Conservation (phyloP, 2,329 filamentous ascomycete genomes). For the Fusarium chaquense region DNA sequence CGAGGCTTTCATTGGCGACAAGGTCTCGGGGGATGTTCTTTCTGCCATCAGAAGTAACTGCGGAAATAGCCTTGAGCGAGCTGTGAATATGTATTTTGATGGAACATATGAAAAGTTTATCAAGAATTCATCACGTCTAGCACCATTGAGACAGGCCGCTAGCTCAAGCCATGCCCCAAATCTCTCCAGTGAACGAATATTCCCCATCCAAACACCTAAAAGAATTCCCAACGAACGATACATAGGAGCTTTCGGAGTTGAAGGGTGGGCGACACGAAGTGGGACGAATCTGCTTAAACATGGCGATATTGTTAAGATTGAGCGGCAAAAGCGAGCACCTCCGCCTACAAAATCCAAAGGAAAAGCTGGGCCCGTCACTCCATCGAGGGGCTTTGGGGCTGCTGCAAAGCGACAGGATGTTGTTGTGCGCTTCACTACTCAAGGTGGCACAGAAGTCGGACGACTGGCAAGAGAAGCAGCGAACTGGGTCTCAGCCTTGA, state of each 20-base stretch:
- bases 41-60: constrained; percentile 65
- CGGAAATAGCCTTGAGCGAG: constrained; percentile 69
- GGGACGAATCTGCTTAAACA: constrained; percentile 80
- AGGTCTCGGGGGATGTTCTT: constrained; percentile 63
- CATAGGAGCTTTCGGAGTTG: constrained; percentile 90
- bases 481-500: constrained; percentile 89
- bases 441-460: constrained; percentile 83
- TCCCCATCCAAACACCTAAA: constrained; percentile 25
- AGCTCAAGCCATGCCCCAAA: constrained; percentile 24
- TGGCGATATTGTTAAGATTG: constrained; percentile 86
- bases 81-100: constrained; percentile 78
- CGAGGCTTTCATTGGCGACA: constrained; percentile 70
- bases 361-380: constrained; percentile 54
- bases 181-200: constrained; percentile 17
- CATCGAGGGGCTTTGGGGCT: constrained; percentile 58
- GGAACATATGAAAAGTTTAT: constrained; percentile 71
- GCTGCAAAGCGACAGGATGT: constrained; percentile 80
- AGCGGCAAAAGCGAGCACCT: constrained; percentile 80
- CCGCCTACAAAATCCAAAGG: constrained; percentile 59
- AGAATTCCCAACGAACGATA: constrained; percentile 69
- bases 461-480: constrained; percentile 88
- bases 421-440: constrained; percentile 90
- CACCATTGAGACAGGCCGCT: constrained; percentile 13
- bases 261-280: constrained; percentile 91
- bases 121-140: constrained; percentile 44